Evolutionary conservation across 2,329 filamentous ascomycete genomes (phyloP), one percentile per base, ranked within the genome.

Genomic region (Exophiala sp.): DNA sequence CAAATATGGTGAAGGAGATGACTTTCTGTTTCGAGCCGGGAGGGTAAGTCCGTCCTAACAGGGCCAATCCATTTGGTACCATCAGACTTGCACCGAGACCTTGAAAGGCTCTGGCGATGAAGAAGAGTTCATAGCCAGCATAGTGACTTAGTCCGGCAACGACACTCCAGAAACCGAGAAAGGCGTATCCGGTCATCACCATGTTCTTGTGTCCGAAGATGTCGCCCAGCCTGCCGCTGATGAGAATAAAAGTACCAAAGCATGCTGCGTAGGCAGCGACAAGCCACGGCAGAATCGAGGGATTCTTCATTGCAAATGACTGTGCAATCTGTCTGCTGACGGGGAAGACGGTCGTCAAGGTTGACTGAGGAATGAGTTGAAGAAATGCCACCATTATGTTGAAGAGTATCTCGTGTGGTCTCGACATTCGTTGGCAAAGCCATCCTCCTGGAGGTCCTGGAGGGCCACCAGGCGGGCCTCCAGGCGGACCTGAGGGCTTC

Each of bases 1-100:
- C 74, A 54, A 76, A 77, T 3, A 71, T 47, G 1, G 70, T 66
- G 57, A 86, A 83, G 1, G 78, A 75, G 65, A 84, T 77, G 49
- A 78, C 75, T 64, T 84, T 84, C 46, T 75, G 71, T 46, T 67
- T 69, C 18, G 59, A 57, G 1, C 81, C 81, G 0, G 78, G 78
- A 0, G 73, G 68, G 57, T 83, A 85, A 0, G 76, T 72, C 1
- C 72, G 71, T 6, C 80, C 82, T 0, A 86, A 65, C n/a, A 87
- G 72, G 3, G 81, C 82, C 11, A 86, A 67, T 1, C 75, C 81
- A 56, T 85, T 87, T 1, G 84, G 84, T 21, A 86, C 70, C 10
- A 77, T 71, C 11, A 87, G 70, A 2, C 82, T 81, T 0, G 82
- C 79, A 0, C 83, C 84, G 2, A 75, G 63, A 1, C 72, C 72